Evolutionary conservation across 23 red algal genomes (phyloP), one percentile per base, ranked within the genome.

Genomic region (Cyanidioschyzon merolae): DNA sequence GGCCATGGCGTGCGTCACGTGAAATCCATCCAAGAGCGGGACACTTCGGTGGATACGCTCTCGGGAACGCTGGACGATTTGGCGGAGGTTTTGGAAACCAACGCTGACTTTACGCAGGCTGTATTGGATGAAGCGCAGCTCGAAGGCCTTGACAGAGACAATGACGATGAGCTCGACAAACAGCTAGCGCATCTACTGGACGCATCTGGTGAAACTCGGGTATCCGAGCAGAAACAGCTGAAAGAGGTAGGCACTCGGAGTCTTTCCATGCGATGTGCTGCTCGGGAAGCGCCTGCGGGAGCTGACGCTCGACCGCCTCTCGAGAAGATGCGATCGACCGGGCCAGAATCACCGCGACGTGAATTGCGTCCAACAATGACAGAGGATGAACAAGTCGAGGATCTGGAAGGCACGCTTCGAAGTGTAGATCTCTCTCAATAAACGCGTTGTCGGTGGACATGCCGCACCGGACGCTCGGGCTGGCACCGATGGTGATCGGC

Each of bases 1-100:
- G n/a, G 29, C 2, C 2, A 7, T 35, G 63, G 63, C 29, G 32
- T 32, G 7, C n/a, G 21, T 25, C 30, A 27, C 30, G 63, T 27
- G n/a, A 25, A 71, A 35, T 25, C 63, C 7, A 3, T 71, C n/a
- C 63, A 71, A 71, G n/a, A 27, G 3, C 16, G 29, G 29, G 29
- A 12, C 21, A 27, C 12, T 71, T 25, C n/a, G 29, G 63, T 32
- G 29, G 63, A 25, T 7, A 35, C 63, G 63, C 21, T 71, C n/a
- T 32, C 63, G 7, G 29, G 12, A 27, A 35, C 63, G 29, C 29
- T 71, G 63, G 63, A 71, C 30, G 16, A 71, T 35, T 27, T 71
- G 63, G 63, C 63, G 29, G 63, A 71, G 29, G 63, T 71, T 3
- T 27, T 71, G 63, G n/a, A 71, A 32, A 35, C 21, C 16, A 71